Conservation (phyloP, 345 rosid species). For the Gossypium anomalum region DNA sequence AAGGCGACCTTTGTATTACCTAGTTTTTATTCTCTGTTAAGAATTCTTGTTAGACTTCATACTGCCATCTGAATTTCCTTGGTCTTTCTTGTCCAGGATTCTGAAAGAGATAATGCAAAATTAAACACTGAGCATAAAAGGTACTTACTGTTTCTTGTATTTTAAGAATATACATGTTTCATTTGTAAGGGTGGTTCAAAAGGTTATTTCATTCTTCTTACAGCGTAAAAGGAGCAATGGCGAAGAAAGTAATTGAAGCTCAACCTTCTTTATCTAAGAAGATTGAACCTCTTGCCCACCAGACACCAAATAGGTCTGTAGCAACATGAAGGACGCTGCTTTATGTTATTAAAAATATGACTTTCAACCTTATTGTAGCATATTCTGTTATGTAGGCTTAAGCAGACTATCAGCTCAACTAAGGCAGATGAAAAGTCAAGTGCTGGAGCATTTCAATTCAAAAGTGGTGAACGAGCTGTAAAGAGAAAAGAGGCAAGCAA, state of each 20-base stretch:
- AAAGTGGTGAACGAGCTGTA: constrained; percentile 65
- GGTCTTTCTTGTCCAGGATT: constrained; percentile 33
- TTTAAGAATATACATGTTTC: constrained; percentile 6
- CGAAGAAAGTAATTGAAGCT: constrained; percentile 41
- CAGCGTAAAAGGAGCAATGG: constrained; percentile 43
- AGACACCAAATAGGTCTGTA: constrained; percentile 44
- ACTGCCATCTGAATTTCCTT: background rate
- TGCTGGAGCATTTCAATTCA: constrained; percentile 49
- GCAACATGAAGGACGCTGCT: constrained; percentile 11
- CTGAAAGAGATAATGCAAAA: constrained; percentile 34
- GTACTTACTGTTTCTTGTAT: constrained; percentile 32
- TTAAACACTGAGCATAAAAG: constrained; percentile 36
- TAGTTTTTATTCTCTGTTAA: background rate
- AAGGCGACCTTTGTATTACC: background rate
- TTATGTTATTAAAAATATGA: background rate
- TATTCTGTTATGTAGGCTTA: constrained; percentile 35
- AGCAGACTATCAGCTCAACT: constrained; percentile 29
- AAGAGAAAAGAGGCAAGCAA: constrained; percentile 72
- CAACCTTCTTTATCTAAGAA: constrained; percentile 33
- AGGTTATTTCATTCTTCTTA: constrained; percentile 19
- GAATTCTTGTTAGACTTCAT: background rate
- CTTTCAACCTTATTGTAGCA: constrained; percentile 9
- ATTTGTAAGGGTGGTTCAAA: background rate
- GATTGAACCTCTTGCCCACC: constrained; percentile 34
- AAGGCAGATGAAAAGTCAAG: constrained; percentile 42